These are phyloP conservation scores for Rutstroemia sydowiana DNA, from an alignment of 2,329 filamentous ascomycete genomes.

Conservation along the genomic window DNA sequence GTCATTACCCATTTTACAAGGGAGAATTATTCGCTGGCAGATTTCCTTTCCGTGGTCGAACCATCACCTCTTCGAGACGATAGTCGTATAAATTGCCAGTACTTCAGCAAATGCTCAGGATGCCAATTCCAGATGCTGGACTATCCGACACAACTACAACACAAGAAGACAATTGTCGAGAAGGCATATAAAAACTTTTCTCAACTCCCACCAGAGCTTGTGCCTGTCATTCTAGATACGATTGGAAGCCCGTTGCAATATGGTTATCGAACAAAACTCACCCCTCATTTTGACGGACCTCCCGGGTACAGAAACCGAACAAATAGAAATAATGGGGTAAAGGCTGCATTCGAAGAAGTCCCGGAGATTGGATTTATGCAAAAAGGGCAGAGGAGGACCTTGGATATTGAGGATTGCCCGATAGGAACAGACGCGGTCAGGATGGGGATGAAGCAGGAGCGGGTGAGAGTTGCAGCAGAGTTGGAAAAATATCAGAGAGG, in stretches of 20 bases:
- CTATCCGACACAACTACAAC: constrained; percentile 74
- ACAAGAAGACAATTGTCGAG: constrained; percentile 81
- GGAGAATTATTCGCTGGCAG: constrained; percentile 66
- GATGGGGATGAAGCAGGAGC: constrained; percentile 69
- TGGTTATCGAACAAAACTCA: constrained; percentile 92
- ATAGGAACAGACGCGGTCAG: constrained; percentile 85
- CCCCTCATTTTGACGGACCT: constrained; percentile 87
- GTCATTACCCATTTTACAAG: constrained; percentile 63
- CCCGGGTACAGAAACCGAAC: constrained; percentile 42
- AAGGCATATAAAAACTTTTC: constrained; percentile 92
- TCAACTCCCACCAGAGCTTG: constrained; percentile 62
- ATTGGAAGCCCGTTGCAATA: constrained; percentile 88
- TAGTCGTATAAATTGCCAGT: constrained; percentile 68
- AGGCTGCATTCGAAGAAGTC: constrained; percentile 51
- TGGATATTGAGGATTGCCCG: constrained; percentile 97
- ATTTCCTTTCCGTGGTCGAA: constrained; percentile 70
- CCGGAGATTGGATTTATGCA: constrained; percentile 86
- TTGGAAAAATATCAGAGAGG: constrained; percentile 68
- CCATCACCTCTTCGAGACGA: constrained; percentile 74
- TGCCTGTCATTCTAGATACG: constrained; percentile 74
- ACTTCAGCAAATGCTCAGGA: constrained; percentile 81
- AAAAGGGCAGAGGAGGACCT: constrained; percentile 70
- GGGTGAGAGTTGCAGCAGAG: constrained; percentile 65
- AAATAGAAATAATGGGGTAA: constrained; percentile 42
- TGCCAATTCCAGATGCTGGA: constrained; percentile 98